phyloP scores from a whole-genome alignment of 1,139 yeast species.

The Protomyces lactucae-debilis region DNA sequence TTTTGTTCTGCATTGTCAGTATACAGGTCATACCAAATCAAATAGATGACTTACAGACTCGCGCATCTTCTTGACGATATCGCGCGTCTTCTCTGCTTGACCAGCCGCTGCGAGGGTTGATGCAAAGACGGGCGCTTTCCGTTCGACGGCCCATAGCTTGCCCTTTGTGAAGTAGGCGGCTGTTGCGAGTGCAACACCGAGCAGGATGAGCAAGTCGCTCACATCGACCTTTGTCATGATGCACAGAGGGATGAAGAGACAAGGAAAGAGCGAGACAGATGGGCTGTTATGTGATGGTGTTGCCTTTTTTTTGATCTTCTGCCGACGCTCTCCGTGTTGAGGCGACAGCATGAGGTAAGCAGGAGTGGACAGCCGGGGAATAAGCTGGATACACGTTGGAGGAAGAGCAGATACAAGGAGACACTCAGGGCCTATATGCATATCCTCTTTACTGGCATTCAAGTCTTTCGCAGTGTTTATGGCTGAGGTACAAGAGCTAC shows the following conservation, averaged over 20 bases:
- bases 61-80: constrained; percentile 59
- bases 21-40: not conserved
- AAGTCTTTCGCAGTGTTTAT: too few relatives aligned
- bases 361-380: too few relatives aligned
- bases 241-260: not conserved
- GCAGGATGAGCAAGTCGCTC: constrained; percentile 60
- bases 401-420: too few relatives aligned
- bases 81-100: constrained; percentile 53
- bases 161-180: constrained; percentile 65
- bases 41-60: constrained; percentile 41
- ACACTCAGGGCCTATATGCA: too few relatives aligned
- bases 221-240: constrained; percentile 4
- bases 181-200: constrained; percentile 60
- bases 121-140: constrained; percentile 61
- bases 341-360: not conserved
- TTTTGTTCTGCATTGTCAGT: constrained; percentile 47
- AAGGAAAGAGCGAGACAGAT: not conserved
- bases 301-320: not conserved
- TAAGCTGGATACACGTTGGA: too few relatives aligned
- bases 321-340: not conserved
- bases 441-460: too few relatives aligned
- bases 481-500: too few relatives aligned
- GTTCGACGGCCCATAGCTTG: constrained; percentile 54
- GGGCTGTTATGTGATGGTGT: not conserved
- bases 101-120: constrained; percentile 61